Percentiles rank a stretch among this genome's conserved stretches.
Conservation (phyloP, 768 basidiomycete species). For the Podaxis sp. region DNA sequence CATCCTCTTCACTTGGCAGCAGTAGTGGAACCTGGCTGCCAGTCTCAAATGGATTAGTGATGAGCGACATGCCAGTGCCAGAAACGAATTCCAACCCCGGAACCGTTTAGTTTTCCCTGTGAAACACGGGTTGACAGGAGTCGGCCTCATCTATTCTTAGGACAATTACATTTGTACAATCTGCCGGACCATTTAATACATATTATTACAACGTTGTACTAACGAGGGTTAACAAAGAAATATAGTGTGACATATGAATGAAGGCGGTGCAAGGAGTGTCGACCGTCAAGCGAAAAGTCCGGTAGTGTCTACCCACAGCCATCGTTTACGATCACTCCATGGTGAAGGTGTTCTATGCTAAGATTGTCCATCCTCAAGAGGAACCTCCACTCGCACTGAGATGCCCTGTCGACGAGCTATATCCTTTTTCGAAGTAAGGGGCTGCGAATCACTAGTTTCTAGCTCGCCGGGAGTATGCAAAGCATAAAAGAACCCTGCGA, state of each 20-base stretch:
- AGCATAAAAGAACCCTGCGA: background rate
- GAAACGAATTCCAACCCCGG: background rate
- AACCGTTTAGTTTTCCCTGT: background rate
- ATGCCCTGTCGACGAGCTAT: too few relatives aligned
- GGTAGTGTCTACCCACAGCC: too few relatives aligned
- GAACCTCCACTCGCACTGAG: too few relatives aligned
- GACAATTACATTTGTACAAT: background rate
- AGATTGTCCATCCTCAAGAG: too few relatives aligned
- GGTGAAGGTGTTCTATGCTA: too few relatives aligned
- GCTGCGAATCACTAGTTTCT: background rate
- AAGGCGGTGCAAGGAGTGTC: too few relatives aligned
- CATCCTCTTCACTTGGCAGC: background rate
- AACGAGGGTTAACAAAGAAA: too few relatives aligned
- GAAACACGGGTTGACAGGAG: background rate
- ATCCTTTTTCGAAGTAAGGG: background rate
- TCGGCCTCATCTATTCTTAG: background rate
- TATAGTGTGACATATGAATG: too few relatives aligned
- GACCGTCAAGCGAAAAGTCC: too few relatives aligned
- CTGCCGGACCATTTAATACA: background rate
- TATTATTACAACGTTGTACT: background rate
- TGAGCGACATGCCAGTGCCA: background rate
- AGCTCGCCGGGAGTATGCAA: background rate
- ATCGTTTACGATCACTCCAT: too few relatives aligned
- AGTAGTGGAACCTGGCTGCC: background rate
- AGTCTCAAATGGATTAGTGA: background rate